Base-by-base conservation (phyloP, 1,284 basidiomycete genomes). In the Spongiforma sp. region DNA sequence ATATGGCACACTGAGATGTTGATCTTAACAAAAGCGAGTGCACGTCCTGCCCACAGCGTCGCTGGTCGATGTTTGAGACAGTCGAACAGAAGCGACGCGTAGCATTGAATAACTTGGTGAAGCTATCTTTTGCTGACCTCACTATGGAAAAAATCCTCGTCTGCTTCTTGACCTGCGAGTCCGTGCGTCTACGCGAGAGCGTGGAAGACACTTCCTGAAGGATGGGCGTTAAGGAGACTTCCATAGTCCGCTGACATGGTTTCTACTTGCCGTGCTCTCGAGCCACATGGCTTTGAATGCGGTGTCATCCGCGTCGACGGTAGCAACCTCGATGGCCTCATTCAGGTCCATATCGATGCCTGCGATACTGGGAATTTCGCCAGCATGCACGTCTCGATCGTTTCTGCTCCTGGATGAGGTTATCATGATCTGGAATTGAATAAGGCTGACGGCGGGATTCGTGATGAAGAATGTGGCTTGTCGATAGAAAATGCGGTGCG, bases 101-200 rank as follows among this genome's bases (percentile, higher is more conserved):
- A 19, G 36, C 56, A 54, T 57, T 68, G 61, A 63, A 66, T 19
- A 66, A 28, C 11, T 59, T 62, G 21, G 41, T 34, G 33, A 69
- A 55, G 21, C 36, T 66, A 10, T 62, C 36, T 39, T 59, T 68
- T 11, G 53, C 63, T 8, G 32, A 68, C 50, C 46, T 68, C 30
- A 68, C 39, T 48, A 36, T 68, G 24, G 41, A 63, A n/a, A 66
- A n/a, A 24, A 66, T 52, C 34, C 46, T 57, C 28, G 57, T 53
- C 48, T 55, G 63, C 57, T 48, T 57, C 6, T 59, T 61, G 4
- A 28, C 41, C 50, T n/a, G 67, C 48, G 58, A 37, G 30, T 53
- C 57, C 19, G 53, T 59, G 17, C 41, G 43, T 14, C 33, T 26
- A 8, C 59, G 33, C n/a, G 50, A 37, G 32, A 52, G 57, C 14